Conservation (phyloP, 1,139 yeast species). For the Blastobotrys ciferrii region DNA sequence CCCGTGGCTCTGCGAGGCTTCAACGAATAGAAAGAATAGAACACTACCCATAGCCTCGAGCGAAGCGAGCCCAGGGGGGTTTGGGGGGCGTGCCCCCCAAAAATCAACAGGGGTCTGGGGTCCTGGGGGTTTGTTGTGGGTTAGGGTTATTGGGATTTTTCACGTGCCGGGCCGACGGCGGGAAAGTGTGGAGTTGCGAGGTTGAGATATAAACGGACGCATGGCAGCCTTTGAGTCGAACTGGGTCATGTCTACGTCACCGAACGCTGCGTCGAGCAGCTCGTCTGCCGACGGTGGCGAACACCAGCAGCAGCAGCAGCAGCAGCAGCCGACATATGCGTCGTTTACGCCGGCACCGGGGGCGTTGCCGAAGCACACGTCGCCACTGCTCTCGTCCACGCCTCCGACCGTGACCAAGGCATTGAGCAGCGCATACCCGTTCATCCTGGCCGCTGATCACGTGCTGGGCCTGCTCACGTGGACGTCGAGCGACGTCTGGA, state of each 20-base stretch:
- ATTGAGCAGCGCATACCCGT: slow-evolving; percentile 78
- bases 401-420: slow-evolving; percentile 91
- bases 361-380: slow-evolving; percentile 37
- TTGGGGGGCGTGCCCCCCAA: too few species aligned
- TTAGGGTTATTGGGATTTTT: background rate
- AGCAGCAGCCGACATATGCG: slow-evolving; percentile 29
- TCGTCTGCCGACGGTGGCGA: too few species aligned
- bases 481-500: slow-evolving; percentile 86
- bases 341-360: slow-evolving; percentile 35
- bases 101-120: too few species aligned
- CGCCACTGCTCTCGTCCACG: slow-evolving; percentile 49
- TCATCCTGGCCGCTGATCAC: slow-evolving; percentile 68
- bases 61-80: too few species aligned
- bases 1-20: too few species aligned
- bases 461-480: slow-evolving; percentile 75
- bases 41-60: too few species aligned
- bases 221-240: slow-evolving; percentile 21
- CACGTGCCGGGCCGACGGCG: slow-evolving; percentile 7
- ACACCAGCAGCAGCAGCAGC: too few species aligned
- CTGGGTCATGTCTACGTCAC: slow-evolving; percentile 17
- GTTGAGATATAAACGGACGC: slow-evolving; percentile 3
- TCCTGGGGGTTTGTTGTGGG: background rate
- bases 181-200: slow-evolving; percentile 1
- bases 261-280: slow-evolving; percentile 11
- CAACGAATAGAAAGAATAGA: too few species aligned